Conservation (phyloP, 1,284 basidiomycete genomes). For the Sphagnurus paluster region DNA sequence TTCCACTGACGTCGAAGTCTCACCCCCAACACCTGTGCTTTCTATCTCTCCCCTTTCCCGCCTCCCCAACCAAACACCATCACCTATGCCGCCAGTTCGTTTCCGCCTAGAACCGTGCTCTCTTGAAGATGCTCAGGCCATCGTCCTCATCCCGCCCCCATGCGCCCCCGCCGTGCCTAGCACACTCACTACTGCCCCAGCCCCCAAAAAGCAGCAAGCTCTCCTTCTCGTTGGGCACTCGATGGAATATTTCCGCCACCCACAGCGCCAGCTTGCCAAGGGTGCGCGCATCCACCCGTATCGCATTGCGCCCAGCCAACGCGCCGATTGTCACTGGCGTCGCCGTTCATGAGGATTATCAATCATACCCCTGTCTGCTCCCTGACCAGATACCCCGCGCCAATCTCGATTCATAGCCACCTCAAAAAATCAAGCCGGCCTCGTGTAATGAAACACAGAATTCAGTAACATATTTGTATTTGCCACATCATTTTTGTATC, state of each 20-base stretch:
- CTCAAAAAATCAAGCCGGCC: slow-evolving; percentile 1
- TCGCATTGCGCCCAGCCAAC: slow-evolving; percentile 31
- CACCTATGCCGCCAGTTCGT: slow-evolving; percentile 11
- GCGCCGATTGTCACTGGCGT: slow-evolving; percentile 4
- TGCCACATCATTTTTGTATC: slow-evolving; percentile 13
- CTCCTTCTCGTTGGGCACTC: slow-evolving; percentile 48
- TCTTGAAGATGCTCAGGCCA: slow-evolving; percentile 53
- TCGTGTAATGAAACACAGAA: slow-evolving; percentile 10
- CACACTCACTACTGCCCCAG: slow-evolving; percentile 1
- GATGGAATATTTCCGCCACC: slow-evolving; percentile 38
- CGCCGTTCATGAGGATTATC: slow-evolving; percentile 7
- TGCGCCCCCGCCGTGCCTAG: slow-evolving; percentile 17
- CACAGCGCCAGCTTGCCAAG: slow-evolving; percentile 40
- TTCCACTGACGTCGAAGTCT: not conserved
- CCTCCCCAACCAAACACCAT: slow-evolving; percentile 12
- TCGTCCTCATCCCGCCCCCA: slow-evolving; percentile 46
- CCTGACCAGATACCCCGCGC: not conserved
- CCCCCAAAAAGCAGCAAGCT: slow-evolving; percentile 25
- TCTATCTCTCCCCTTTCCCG: slow-evolving; percentile 21
- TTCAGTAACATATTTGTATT: slow-evolving; percentile 16
- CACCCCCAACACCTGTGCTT: slow-evolving; percentile 18
- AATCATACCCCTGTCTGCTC: not conserved
- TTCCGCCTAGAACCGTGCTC: slow-evolving; percentile 50
- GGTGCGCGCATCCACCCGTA: slow-evolving; percentile 58
- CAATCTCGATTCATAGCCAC: not conserved